phyloP scores from a whole-genome alignment of 148 eudicot species.

The Simmondsia chinensis region DNA sequence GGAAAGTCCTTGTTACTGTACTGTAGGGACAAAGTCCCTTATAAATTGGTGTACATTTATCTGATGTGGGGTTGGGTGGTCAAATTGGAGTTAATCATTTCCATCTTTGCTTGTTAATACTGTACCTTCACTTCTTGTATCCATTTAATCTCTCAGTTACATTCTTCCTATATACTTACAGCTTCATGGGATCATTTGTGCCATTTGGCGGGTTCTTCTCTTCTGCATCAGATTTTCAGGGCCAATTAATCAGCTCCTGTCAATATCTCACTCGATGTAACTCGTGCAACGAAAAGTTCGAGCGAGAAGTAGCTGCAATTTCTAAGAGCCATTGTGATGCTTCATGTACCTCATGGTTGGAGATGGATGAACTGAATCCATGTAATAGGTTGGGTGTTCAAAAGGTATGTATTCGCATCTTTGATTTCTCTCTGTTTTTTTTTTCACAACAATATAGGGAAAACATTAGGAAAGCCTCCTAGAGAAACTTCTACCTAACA shows the following conservation, averaged over 20 bases:
- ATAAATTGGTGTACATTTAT: too few species aligned
- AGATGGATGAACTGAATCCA: conserved; percentile 20
- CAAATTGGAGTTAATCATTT: too few species aligned
- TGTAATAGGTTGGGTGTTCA: conserved; percentile 17
- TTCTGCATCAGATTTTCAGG: conserved; percentile 38
- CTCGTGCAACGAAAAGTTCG: conserved; percentile 35
- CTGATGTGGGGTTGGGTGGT: too few species aligned
- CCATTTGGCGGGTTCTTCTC: conserved; percentile 91
- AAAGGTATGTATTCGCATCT: conserved; percentile 36
- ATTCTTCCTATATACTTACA: conserved; percentile 23
- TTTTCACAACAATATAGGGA: too few species aligned
- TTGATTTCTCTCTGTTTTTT: conserved; percentile 2
- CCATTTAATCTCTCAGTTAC: conserved; percentile 11
- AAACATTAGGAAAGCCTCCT: too few species aligned
- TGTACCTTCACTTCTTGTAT: conserved; percentile 3
- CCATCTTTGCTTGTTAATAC: too few species aligned
- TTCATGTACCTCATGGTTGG: conserved; percentile 48
- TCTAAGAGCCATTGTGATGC: conserved; percentile 22
- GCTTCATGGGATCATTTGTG: conserved; percentile 91
- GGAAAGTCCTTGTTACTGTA: too few species aligned
- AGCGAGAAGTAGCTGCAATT: conserved; percentile 35
- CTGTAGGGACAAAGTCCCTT: too few species aligned
- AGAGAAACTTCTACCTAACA: conserved; percentile 1
- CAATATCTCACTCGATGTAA: conserved; percentile 25
- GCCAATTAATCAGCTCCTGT: conserved; percentile 25